A percentile compares a stretch with the other conserved stretches of the same genome.
Evolutionary conservation across 306 rosid species (phyloP).

Genomic region (Fragaria ananassa): DNA sequence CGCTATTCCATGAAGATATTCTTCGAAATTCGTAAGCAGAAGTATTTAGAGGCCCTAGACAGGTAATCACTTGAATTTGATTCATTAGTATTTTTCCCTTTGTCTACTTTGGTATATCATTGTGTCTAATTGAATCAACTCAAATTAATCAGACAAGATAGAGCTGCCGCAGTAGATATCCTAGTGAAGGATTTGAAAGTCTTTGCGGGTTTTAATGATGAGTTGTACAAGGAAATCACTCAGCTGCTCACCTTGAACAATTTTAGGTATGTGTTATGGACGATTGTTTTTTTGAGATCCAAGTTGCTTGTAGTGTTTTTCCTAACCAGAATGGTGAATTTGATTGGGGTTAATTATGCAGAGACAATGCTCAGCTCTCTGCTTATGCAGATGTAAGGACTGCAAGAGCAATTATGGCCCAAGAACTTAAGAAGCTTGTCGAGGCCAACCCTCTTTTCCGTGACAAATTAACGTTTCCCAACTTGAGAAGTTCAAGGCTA

Average conservation of each 20-base stretch:
- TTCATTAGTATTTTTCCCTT: constrained; percentile 5
- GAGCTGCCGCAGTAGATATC: constrained; percentile 78
- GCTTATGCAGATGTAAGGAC: constrained; percentile 30
- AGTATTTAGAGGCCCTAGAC: constrained; percentile 88
- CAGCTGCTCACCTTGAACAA: constrained; percentile 80
- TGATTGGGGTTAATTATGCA: constrained; percentile 23
- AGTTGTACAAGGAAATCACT: constrained; percentile 80
- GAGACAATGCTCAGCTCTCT: constrained; percentile 37
- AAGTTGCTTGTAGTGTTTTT: background rate
- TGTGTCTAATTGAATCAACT: constrained; percentile 2
- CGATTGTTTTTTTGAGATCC: background rate
- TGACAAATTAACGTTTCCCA: constrained; percentile 41
- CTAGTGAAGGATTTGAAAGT: constrained; percentile 78
- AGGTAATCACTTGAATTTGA: constrained; percentile 44
- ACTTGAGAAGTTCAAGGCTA: constrained; percentile 31
- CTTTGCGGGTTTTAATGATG: constrained; percentile 66
- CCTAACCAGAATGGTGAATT: background rate
- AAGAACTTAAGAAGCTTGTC: constrained; percentile 48
- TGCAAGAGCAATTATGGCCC: constrained; percentile 35
- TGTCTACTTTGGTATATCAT: background rate
- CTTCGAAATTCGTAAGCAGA: constrained; percentile 96
- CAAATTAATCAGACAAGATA: constrained; percentile 51
- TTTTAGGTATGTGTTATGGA: constrained; percentile 49
- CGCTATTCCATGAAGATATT: constrained; percentile 89
- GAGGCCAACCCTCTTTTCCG: constrained; percentile 38